Evolutionary conservation across 768 basidiomycete genomes (phyloP).

Genomic region (Suillus americanus): DNA sequence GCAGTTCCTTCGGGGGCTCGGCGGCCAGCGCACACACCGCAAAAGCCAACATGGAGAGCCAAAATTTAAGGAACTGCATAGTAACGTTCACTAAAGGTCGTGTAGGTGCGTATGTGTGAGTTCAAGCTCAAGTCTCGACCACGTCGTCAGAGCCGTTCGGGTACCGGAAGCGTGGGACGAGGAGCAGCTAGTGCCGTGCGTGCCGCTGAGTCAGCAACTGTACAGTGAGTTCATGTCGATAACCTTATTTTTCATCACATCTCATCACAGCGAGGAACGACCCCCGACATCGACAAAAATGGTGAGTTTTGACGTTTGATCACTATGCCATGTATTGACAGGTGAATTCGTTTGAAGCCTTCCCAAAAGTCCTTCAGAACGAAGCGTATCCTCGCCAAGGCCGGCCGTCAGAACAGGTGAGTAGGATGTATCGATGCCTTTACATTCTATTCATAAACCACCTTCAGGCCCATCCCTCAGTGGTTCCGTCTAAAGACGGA

Average conservation of each 20-base stretch:
- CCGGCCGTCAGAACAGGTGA: slow-evolving; percentile 91
- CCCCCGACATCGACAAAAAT: slow-evolving; percentile 44
- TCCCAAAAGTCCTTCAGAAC: slow-evolving; percentile 99
- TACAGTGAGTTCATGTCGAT: slow-evolving; percentile 32
- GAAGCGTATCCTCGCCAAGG: slow-evolving; percentile 97
- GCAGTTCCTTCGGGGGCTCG: slow-evolving; percentile 53
- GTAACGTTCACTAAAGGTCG: slow-evolving; percentile 9
- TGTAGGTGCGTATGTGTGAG: not conserved
- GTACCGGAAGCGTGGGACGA: slow-evolving; percentile 4
- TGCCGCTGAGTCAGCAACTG: slow-evolving; percentile 39
- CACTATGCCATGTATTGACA: slow-evolving; percentile 12
- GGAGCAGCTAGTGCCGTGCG: slow-evolving; percentile 3
- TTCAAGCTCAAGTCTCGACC: not conserved
- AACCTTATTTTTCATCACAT: slow-evolving; percentile 34
- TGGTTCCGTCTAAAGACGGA: slow-evolving; percentile 99
- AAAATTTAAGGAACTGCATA: slow-evolving; percentile 53
- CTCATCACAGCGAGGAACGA: slow-evolving; percentile 28
- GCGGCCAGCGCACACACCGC: slow-evolving; percentile 46
- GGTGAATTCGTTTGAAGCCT: slow-evolving; percentile 53
- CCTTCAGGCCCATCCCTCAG: slow-evolving; percentile 87
- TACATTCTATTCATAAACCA: not conserved
- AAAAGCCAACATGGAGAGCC: slow-evolving; percentile 48
- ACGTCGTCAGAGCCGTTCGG: not conserved
- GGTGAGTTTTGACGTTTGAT: slow-evolving; percentile 35
- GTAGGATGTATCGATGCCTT: slow-evolving; percentile 14